A percentile compares a stretch with the other conserved stretches of the same genome.
Evolutionary conservation across 129 eudicot genomes (phyloP).

Genomic region (Apium graveolens): DNA sequence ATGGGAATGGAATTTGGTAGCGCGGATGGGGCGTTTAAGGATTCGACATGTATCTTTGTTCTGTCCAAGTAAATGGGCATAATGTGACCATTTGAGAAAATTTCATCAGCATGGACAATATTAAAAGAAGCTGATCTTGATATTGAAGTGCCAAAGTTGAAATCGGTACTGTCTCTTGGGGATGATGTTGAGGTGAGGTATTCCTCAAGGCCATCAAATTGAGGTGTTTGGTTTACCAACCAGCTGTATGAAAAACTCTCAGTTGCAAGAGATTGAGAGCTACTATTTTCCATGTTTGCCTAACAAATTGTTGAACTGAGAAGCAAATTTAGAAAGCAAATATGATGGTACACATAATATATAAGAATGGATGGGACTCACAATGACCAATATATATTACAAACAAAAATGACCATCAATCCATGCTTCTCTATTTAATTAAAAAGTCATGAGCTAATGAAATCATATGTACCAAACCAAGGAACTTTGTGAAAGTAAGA

Average conservation of each 20-base stretch:
- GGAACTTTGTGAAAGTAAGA: background rate
- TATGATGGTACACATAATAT: background rate
- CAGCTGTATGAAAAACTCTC: slow-evolving; percentile 90
- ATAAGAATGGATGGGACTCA: background rate
- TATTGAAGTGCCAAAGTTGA: slow-evolving; percentile 41
- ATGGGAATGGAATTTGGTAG: slow-evolving; percentile 24
- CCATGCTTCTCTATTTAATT: background rate
- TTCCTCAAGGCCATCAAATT: slow-evolving; percentile 21
- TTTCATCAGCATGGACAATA: slow-evolving; percentile 68
- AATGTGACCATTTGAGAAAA: slow-evolving; percentile 56
- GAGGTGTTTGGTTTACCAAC: slow-evolving; percentile 40
- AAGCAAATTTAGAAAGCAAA: slow-evolving; percentile 13
- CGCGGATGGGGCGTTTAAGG: slow-evolving; percentile 17
- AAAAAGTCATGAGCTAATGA: background rate
- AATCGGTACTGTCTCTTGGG: slow-evolving; percentile 17
- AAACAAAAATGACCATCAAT: background rate
- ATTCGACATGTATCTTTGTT: background rate
- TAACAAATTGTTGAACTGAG: background rate
- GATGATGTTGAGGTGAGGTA: slow-evolving; percentile 20
- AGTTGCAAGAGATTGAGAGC: slow-evolving; percentile 49
- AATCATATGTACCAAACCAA: slow-evolving; percentile 1
- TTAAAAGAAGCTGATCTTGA: slow-evolving; percentile 12
- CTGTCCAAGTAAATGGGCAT: slow-evolving; percentile 30
- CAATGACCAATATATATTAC: background rate
- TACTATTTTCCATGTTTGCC: slow-evolving; percentile 37